Evolutionary conservation across 805 yeast species (phyloP).

Genomic region (Dipodascus albidus): DNA sequence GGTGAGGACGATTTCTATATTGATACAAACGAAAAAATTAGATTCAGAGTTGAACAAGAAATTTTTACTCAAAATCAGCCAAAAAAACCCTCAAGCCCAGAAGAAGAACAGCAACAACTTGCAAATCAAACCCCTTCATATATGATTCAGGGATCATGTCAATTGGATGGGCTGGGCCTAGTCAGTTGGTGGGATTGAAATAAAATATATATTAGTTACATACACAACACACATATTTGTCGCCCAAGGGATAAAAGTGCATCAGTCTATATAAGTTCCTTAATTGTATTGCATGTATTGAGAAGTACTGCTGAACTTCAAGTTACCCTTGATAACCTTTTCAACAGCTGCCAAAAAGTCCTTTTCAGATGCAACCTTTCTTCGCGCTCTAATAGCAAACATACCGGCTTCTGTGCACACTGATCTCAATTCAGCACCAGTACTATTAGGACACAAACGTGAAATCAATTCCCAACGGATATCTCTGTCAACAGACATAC

Average conservation of each 20-base stretch:
- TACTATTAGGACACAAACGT: constrained; percentile 92
- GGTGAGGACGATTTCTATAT: constrained; percentile 65
- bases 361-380: constrained; percentile 97
- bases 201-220: background rate
- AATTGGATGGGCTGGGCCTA: constrained; percentile 93
- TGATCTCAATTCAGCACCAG: constrained; percentile 97
- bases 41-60: constrained; percentile 87
- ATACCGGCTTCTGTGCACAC: constrained; percentile 99
- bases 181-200: constrained; percentile 86
- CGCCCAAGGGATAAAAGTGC: background rate
- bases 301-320: constrained; percentile 93
- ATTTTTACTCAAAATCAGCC: constrained; percentile 78
- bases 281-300: constrained; percentile 97
- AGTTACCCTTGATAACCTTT: constrained; percentile 95
- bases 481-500: constrained; percentile 95
- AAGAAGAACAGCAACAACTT: constrained; percentile 13
- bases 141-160: constrained; percentile 80
- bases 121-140: constrained; percentile 52
- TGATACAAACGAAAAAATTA: constrained; percentile 82
- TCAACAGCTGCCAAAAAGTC: constrained; percentile 97
- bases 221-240: background rate
- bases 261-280: background rate
- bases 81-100: constrained; percentile 39
- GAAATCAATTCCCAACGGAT: constrained; percentile 98
- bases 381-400: constrained; percentile 97